Base-by-base conservation (phyloP, 768 basidiomycete genomes). In the Pisolithus orientalis region DNA sequence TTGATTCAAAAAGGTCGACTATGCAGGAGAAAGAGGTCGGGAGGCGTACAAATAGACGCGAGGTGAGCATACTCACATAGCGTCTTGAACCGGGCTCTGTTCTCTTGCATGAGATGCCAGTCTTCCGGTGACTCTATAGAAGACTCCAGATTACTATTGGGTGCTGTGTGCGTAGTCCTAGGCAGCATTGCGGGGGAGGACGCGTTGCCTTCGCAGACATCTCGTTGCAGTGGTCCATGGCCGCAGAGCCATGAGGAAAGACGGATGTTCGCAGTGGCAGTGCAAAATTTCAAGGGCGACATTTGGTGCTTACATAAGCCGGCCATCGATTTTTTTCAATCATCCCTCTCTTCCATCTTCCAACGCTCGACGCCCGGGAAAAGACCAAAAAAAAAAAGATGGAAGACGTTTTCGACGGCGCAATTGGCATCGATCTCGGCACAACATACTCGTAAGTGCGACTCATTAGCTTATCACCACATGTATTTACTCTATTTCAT, bases 351-450 rank as follows among this genome's bases (percentile, higher is more conserved):
- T 65, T 59, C 53, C 60, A 61, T 58, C 58, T 63, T 57, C 59
- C 62, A 53, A 59, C 53, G 57, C 57, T 62, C 58, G 64, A 59
- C 37, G 39, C 13, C 10, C 40, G 11, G 47, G 62, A 70, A 74
- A 54, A 50, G 21, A 44, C 8, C 63, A 70, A 74, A 74, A 84
- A 76, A 80, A 79, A 74, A 85, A 76, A 80, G 78, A 87, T 89
- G 84, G 91, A 93, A 70, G 92, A 94, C 76, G 71, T 85, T 67
- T 98, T 88, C 74, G 92, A 95, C 67, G 94, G 94, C 70, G 94
- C 94, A 69, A 79, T 97, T 75, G 94, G 94, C 72, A 94, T 94
- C 71, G 94, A 94, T 80, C 85, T 90, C 63, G 94, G 94, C 63
- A 96, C 94, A 57, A 98, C 94, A 61, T 98, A 97, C 84, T 91